Base-by-base conservation (phyloP, 75 land plant species). In the Isoetes taiwanensis region DNA sequence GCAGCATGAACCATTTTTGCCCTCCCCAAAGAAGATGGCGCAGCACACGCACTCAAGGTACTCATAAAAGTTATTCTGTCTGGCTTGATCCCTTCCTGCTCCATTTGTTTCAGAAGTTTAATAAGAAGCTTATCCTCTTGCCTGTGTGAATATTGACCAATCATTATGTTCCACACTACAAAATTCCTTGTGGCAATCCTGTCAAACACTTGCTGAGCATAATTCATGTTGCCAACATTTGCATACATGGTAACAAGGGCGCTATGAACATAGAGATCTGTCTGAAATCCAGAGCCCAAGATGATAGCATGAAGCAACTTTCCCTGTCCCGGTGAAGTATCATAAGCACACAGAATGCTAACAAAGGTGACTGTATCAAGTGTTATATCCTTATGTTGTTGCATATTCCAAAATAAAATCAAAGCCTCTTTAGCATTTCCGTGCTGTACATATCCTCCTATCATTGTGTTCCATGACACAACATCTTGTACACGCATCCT, bases 391-490 rank as follows among this genome's bases (percentile, higher is more conserved):
- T n/a, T n/a, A n/a, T n/a, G n/a, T n/a, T n/a, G n/a, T n/a, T n/a
- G n/a, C n/a, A n/a, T n/a, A n/a, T n/a, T n/a, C n/a, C n/a, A n/a
- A n/a, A n/a, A n/a, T n/a, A n/a, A n/a, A n/a, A n/a, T n/a, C n/a
- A n/a, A n/a, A n/a, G n/a, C n/a, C n/a, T n/a, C n/a, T n/a, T n/a
- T n/a, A n/a, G n/a, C n/a, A n/a, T n/a, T n/a, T 3, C 56, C 46
- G 12, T 32, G 56, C 3, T 37, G 28, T 54, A 21, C 28, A 14
- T 54, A 38, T 0, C 32, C 42, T 33, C 37, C 10, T 21, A 54
- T 54, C 12, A 54, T 54, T 37, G 32, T 54, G 32, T 54, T 54
- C 56, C 56, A 54, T 35, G 56, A 23, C n/a, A 54, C 21, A 9
- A 30, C 41, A 14, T 54, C 32, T 3, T 11, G 56, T n/a, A 17